A percentile compares a stretch with the other conserved stretches of the same genome.
Conservation (phyloP, 495 filamentous ascomycete species). For the Xylaria nigripes region DNA sequence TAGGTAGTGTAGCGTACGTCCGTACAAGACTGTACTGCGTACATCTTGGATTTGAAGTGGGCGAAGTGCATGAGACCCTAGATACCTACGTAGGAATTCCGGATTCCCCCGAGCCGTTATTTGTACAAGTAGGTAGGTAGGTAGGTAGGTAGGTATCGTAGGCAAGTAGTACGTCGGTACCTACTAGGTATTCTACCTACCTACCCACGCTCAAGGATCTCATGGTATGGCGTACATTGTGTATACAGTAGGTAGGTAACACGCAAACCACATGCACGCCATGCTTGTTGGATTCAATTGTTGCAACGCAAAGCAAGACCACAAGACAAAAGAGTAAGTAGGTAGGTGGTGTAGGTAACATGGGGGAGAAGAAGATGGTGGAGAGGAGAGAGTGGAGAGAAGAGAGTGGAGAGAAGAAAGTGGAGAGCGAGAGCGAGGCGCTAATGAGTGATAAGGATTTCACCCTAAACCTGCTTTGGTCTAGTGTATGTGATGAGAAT, state of each 20-base stretch:
- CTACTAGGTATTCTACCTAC: no score
- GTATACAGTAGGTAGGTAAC: neutral
- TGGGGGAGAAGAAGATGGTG: neutral
- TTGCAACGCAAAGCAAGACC: slow-evolving; percentile 14
- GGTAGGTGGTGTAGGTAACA: no score
- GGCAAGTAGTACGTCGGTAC: no score
- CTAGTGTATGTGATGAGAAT: slow-evolving; percentile 25
- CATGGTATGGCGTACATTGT: neutral
- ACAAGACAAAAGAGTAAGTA: no score
- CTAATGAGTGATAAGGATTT: slow-evolving; percentile 6
- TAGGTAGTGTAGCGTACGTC: no score
- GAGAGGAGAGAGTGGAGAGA: no score
- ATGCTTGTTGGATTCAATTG: slow-evolving; percentile 13
- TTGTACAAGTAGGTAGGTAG: no score
- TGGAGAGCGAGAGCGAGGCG: slow-evolving; percentile 16
- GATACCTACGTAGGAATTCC: neutral
- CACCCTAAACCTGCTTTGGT: neutral
- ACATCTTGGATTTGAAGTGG: no score
- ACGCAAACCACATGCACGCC: slow-evolving; percentile 15
- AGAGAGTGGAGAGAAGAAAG: neutral
- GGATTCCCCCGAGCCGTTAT: neutral
- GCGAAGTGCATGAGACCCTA: no score
- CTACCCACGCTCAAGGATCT: neutral
- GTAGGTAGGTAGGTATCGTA: neutral
- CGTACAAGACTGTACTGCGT: no score